Base-by-base conservation (phyloP, 371 early-diverging fungal species). In the Mucor velutinosus region DNA sequence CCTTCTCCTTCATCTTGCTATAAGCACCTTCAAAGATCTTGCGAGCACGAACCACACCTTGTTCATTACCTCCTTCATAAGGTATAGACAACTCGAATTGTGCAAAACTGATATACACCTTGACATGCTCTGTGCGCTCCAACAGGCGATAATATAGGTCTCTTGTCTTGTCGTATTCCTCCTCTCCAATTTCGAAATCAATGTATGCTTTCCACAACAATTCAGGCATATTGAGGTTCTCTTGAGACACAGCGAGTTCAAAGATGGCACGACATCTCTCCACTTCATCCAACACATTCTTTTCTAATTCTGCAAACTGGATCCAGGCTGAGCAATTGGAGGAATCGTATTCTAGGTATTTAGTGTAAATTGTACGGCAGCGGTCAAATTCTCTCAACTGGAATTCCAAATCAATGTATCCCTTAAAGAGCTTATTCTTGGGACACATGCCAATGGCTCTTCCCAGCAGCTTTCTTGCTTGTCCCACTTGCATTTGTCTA, bases 151-250 rank as follows among this genome's bases (percentile, higher is more conserved):
- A 82, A 81, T 99, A 99, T 23, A 99, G 77, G 0, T 76, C 77
- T 35, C 97, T 83, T 5, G 94, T 94, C 19, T 85, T 83, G 8
- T 82, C 87, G 77, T 89, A 94, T 78, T 97, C 95, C 65, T 83
- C 90, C 69, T 94, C 90, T 4, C 86, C 87, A 35, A 89, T 86
- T 72, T 97, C 97, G 77, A 97, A 97, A 73, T 99, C 98, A 67
- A 99, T 97, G 72, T 92, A 97, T 0, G 96, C 92, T 80, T 97
- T 98, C 98, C 98, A 99, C 53, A 99, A 76, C 12, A 98, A 84
- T 73, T 99, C 99, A 32, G 98, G 98, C 97, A 96, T 95, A 65
- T 98, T 97, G 61, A 98, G 76, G 4, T 84, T 86, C 0, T 90
- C 90, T 78, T 97, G 97, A 41, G 84, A 79, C 39, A 97, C 86